phyloP scores from a whole-genome alignment of 331 rosid species.

The Acacia concinna region DNA sequence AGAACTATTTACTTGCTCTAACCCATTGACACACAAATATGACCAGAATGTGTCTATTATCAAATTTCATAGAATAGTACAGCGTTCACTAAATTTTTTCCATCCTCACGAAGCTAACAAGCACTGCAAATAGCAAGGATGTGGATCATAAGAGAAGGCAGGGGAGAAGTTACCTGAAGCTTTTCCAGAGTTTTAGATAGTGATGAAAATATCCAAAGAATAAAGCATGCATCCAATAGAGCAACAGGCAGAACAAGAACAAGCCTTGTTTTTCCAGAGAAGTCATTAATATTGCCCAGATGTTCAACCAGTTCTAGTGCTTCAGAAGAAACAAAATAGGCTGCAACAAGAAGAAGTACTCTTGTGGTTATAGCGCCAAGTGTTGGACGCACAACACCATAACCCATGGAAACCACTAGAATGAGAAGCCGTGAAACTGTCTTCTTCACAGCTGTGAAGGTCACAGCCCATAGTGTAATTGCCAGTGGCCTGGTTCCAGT shows the following conservation, averaged over 20 bases:
- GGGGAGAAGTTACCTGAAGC: constrained; percentile 65
- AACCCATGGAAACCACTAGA: constrained; percentile 80
- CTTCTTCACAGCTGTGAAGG: constrained; percentile 69
- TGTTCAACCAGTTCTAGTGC: constrained; percentile 89
- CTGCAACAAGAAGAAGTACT: constrained; percentile 64
- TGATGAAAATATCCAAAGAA: constrained; percentile 85
- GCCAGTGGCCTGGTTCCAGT: constrained; percentile 80
- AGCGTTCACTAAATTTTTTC: background rate
- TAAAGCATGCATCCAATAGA: constrained; percentile 79
- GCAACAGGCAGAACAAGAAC: constrained; percentile 83
- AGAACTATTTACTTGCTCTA: background rate
- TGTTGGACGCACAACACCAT: constrained; percentile 77
- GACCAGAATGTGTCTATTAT: background rate
- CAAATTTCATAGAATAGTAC: background rate
- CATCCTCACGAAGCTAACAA: constrained; percentile 13
- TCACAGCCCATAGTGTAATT: constrained; percentile 74
- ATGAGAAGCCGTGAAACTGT: constrained; percentile 78
- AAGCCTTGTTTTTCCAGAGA: constrained; percentile 70
- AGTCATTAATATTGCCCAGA: constrained; percentile 82
- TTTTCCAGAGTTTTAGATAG: constrained; percentile 80
- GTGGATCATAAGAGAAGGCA: constrained; percentile 8
- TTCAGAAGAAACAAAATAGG: constrained; percentile 75
- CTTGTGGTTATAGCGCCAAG: constrained; percentile 66
- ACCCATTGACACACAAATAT: background rate
- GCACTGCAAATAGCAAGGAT: background rate